Percentiles rank a stretch among this genome's conserved stretches.
Conservation (phyloP, 441 rosid species). For the Populus tomentosa region DNA sequence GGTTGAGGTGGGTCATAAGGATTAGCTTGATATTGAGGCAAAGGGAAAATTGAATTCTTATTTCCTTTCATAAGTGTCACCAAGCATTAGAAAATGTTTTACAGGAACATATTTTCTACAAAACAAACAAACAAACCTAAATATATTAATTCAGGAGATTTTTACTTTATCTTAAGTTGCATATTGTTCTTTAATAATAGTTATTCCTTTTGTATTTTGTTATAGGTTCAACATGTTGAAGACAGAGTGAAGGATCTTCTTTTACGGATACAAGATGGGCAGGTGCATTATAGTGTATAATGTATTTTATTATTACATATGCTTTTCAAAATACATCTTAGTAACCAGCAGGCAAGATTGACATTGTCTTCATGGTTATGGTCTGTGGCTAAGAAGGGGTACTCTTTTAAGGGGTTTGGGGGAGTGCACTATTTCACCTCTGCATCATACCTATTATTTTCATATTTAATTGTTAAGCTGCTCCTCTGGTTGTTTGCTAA, state of each 20-base stretch:
- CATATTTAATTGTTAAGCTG: neutral
- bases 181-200: neutral
- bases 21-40: neutral
- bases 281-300: conserved; percentile 31
- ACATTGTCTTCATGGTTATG: neutral
- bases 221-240: conserved; percentile 79
- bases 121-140: neutral
- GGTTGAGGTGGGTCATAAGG: neutral
- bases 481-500: neutral
- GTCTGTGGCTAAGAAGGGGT: neutral
- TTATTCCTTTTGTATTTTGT: neutral
- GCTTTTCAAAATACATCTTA: neutral
- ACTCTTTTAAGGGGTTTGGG: neutral
- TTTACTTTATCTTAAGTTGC: neutral
- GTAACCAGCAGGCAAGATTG: neutral
- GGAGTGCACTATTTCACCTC: neutral
- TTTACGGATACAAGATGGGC: conserved; percentile 47
- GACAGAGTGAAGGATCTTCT: conserved; percentile 69
- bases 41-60: neutral
- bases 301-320: neutral
- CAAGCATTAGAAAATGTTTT: neutral
- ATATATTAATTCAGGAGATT: neutral
- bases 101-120: neutral
- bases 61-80: neutral
- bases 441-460: neutral